Evolutionary conservation across 2,329 filamentous ascomycete species (phyloP).

Genomic region (Stachybotrys elegans): DNA sequence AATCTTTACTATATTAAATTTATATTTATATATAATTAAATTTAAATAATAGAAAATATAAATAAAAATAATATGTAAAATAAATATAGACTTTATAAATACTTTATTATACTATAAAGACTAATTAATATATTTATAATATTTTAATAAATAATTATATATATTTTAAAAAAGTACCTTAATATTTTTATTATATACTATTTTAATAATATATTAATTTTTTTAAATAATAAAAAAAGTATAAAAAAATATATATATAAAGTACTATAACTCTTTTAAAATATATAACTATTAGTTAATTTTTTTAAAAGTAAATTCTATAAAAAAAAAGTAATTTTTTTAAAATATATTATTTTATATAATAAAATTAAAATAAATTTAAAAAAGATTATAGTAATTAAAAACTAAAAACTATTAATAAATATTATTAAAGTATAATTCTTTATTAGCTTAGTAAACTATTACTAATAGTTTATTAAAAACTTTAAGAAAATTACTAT

Average conservation of each 20-base stretch:
- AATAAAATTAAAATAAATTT: neutral
- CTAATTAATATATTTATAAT: neutral
- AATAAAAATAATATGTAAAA: neutral
- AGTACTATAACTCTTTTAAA: neutral
- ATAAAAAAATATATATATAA: neutral
- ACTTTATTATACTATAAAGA: neutral
- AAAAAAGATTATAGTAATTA: neutral
- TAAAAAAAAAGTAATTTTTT: too few relatives aligned
- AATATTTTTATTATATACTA: neutral
- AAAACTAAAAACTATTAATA: neutral
- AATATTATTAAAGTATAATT: neutral
- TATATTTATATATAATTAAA: neutral
- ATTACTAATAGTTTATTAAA: neutral
- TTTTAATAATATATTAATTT: neutral
- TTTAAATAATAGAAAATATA: neutral
- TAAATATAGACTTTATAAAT: neutral
- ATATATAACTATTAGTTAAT: neutral
- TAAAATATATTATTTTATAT: neutral
- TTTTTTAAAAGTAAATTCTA: too few relatives aligned
- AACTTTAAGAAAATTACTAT: neutral
- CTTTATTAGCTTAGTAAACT: neutral
- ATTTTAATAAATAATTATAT: neutral
- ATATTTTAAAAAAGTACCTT: neutral
- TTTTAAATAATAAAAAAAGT: neutral
- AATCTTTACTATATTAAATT: neutral